A percentile compares a stretch with the other conserved stretches of the same genome.
phyloP scores from a whole-genome alignment of 2,329 filamentous ascomycete genomes.

The Lomentospora prolificans region DNA sequence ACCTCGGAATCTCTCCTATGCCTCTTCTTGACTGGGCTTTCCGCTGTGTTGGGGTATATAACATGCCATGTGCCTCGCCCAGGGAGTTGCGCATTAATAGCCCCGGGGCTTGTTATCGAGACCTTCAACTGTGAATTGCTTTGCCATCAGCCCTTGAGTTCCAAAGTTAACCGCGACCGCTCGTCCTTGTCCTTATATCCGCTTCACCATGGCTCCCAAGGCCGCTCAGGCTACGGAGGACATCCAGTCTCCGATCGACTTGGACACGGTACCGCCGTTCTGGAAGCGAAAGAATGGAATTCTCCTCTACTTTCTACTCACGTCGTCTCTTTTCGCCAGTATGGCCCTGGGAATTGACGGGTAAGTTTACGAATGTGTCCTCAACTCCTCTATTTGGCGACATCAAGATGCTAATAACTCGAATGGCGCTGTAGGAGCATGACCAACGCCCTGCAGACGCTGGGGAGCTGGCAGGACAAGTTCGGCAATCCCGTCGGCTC shows the following conservation, averaged over 20 bases:
- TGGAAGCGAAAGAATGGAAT: constrained; percentile 30
- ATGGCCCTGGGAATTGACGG: constrained; percentile 30
- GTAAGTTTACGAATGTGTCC: constrained; percentile 18
- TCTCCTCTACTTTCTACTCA: constrained; percentile 31
- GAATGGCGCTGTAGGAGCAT: constrained; percentile 22
- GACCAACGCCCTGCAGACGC: constrained; percentile 37
- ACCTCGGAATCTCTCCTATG: not conserved
- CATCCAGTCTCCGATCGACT: constrained; percentile 21
- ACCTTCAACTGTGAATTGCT: no score
- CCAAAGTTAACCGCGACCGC: no score
- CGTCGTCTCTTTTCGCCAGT: constrained; percentile 30
- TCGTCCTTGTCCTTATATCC: not conserved
- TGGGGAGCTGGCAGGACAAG: constrained; percentile 30
- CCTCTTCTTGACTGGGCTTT: not conserved
- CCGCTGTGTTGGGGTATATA: not conserved
- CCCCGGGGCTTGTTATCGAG: no score
- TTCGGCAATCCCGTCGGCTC: constrained; percentile 24
- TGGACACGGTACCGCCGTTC: constrained; percentile 21
- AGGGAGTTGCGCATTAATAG: no score
- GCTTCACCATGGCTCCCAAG: constrained; percentile 21
- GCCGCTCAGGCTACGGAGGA: constrained; percentile 21
- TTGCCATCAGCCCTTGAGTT: no score
- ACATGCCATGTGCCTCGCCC: not conserved
- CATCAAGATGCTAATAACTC: not conserved
- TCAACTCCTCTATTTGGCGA: not conserved